A percentile compares a stretch with the other conserved stretches of the same genome.
Conservation (phyloP, 129 eudicot genomes). For the Apium graveolens region DNA sequence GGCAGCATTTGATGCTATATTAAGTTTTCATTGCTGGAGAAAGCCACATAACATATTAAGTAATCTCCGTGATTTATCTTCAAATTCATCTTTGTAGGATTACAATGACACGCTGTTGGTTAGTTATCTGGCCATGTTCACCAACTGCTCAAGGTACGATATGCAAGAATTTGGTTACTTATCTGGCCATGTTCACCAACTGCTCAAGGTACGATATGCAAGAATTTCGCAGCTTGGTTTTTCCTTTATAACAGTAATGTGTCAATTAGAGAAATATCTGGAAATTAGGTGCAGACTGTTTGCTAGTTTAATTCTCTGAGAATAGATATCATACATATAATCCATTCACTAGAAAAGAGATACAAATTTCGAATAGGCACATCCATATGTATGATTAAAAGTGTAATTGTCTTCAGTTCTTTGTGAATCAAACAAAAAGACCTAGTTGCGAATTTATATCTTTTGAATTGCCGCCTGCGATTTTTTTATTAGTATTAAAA, state of each 20-base stretch:
- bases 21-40: not conserved
- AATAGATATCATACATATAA: not conserved
- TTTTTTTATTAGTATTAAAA: not conserved
- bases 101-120: constrained; percentile 73
- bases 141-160: constrained; percentile 86
- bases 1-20: not conserved
- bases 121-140: constrained; percentile 88
- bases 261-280: not conserved
- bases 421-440: not conserved
- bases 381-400: no score
- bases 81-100: constrained; percentile 44
- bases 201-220: no score
- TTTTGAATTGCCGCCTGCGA: not conserved
- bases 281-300: not conserved
- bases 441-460: not conserved
- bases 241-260: not conserved
- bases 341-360: not conserved
- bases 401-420: not conserved
- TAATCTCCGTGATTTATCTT: not conserved
- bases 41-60: not conserved
- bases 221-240: not conserved
- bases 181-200: no score
- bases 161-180: not conserved
- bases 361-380: not conserved
- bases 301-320: not conserved